These are phyloP conservation scores for Cyberlindnera xishuangbannaensis DNA, from an alignment of 805 yeast genomes.

Conservation along the genomic window DNA sequence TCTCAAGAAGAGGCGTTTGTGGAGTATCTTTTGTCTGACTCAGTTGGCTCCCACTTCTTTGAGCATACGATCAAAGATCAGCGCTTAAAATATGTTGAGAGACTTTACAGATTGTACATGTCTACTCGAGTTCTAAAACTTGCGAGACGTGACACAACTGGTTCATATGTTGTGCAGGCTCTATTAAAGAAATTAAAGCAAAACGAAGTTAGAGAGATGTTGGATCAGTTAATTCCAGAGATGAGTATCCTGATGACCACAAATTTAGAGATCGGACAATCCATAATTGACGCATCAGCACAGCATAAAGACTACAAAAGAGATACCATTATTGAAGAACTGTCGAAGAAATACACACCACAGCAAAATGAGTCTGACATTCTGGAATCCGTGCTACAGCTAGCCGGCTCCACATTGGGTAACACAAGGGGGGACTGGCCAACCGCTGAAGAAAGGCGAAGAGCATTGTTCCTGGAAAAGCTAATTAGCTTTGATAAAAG, in stretches of 20 bases:
- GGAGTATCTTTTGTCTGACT: conserved; percentile 75
- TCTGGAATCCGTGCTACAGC: conserved; percentile 60
- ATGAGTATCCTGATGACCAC: conserved; percentile 56
- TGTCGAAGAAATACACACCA: conserved; percentile 40
- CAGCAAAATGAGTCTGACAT: conserved; percentile 34
- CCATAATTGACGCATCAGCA: conserved; percentile 61
- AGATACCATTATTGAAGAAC: conserved; percentile 49
- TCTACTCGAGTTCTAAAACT: conserved; percentile 65
- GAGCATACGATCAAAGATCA: conserved; percentile 64
- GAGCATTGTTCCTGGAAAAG: conserved; percentile 68
- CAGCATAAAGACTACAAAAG: conserved; percentile 51
- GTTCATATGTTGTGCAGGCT: conserved; percentile 72
- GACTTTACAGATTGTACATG: conserved; percentile 69
- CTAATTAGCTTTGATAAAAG: conserved; percentile 61
- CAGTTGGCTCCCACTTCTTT: conserved; percentile 92
- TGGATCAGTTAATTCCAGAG: conserved; percentile 63
- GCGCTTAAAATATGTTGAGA: conserved; percentile 61
- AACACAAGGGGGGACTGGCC: conserved; percentile 89
- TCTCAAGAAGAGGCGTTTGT: conserved; percentile 71
- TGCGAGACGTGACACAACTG: conserved; percentile 78
- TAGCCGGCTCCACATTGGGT: conserved; percentile 69
- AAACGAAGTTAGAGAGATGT: conserved; percentile 53
- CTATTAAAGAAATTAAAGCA: conserved; percentile 59
- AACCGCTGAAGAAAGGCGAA: conserved; percentile 80
- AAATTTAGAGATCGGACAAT: conserved; percentile 63